Conservation (phyloP, 176 grass and related monocot genomes). For the Tillandsia leiboldiana region DNA sequence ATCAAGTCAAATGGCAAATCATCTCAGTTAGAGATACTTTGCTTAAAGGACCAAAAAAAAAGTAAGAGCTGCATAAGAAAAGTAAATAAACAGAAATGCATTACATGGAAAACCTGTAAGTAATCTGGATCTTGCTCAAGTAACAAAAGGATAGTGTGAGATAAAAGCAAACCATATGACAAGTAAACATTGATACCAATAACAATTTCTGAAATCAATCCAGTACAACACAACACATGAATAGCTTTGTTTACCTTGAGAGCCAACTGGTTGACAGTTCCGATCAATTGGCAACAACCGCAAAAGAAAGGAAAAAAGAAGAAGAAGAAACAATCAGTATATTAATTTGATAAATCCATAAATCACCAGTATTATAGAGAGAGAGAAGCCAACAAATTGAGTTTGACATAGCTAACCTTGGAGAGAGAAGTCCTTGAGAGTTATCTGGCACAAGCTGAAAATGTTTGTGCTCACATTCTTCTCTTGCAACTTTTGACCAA, state of each 20-base stretch:
- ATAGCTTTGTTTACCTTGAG: conserved; percentile 59
- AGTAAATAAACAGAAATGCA: neutral
- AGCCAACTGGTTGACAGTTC: conserved; percentile 60
- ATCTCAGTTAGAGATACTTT: no score
- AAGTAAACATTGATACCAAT: neutral
- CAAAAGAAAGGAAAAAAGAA: conserved; percentile 20
- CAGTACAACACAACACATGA: neutral
- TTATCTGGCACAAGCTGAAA: conserved; percentile 78
- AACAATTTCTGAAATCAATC: conserved; percentile 5
- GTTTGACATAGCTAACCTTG: conserved; percentile 56
- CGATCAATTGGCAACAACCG: conserved; percentile 11
- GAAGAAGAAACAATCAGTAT: conserved; percentile 19
- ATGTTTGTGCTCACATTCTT: conserved; percentile 79
- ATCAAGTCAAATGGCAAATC: no score
- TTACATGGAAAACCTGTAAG: neutral
- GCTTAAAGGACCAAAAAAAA: neutral
- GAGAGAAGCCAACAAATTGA: neutral
- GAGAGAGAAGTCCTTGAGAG: conserved; percentile 96
- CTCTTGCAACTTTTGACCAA: conserved; percentile 68
- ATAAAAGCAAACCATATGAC: neutral
- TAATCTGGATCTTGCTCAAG: neutral
- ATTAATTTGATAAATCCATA: conserved; percentile 17
- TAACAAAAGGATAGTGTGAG: neutral
- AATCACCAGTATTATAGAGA: conserved; percentile 1
- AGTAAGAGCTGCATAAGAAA: neutral